Base-by-base conservation (phyloP, 139 green algal genomes). In the Desmodesmus armatus region DNA sequence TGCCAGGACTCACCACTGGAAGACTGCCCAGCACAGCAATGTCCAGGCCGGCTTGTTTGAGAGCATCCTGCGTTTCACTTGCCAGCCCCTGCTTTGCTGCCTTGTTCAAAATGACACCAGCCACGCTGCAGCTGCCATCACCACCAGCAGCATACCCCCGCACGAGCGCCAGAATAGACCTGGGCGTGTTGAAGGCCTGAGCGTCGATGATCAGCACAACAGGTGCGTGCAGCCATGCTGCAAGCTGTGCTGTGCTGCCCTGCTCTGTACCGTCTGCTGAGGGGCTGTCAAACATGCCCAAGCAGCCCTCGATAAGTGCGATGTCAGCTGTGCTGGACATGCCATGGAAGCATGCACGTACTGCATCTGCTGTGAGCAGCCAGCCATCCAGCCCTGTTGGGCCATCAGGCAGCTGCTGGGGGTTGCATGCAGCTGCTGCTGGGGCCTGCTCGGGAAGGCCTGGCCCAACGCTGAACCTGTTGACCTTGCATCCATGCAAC, bases 191-290 rank as follows among this genome's bases (percentile, higher is more conserved):
- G 55, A 82, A 63, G 4, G 91, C 87, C 31, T 63, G 90, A 58
- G 90, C 93, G 86, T 98, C 96, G 72, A 98, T 55, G 0, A 98
- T 94, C 23, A 98, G 89, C 78, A 98, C 35, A n/a, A 98, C 93
- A 0, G 96, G 93, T 39, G 88, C 93, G 2, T 85, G 87, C 75
- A 98, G 88, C 90, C 90, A 93, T 82, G 96, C 96, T 39, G 96
- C 95, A 53, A 97, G 86, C 84, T 98, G 86, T 25, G 95, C 94
- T 21, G 95, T 98, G 88, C 88, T 96, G 78, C 94, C 93, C 3
- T 66, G 69, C 79, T 96, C 95, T n/a, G 85, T 91, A 39, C 79
- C 72, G 53, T 91, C 93, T 69, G 96, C 92, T 3, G 69, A 70
- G 1, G 66, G 69, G 39, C 91, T 93, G 82, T 98, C 95, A 86